A percentile compares a stretch with the other conserved stretches of the same genome.
Conservation (phyloP, 257 asterid species). For the Prunella vulgaris region DNA sequence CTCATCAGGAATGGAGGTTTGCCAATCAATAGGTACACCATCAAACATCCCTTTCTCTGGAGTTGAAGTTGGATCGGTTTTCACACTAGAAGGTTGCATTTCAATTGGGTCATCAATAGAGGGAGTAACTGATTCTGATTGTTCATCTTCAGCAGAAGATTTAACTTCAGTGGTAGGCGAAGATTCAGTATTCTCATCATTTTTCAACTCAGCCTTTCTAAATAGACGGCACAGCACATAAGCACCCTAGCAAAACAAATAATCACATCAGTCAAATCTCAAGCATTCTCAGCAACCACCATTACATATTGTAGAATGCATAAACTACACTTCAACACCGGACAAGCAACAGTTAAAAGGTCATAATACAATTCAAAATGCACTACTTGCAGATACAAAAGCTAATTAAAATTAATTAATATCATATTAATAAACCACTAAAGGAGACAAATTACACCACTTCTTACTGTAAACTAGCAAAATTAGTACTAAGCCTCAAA, state of each 20-base stretch:
- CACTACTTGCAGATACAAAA: background rate
- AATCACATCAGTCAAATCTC: slow-evolving; percentile 10
- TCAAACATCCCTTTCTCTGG: slow-evolving; percentile 26
- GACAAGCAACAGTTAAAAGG: background rate
- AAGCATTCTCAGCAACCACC: background rate
- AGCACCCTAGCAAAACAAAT: slow-evolving; percentile 50
- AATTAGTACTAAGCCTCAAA: background rate
- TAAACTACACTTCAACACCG: background rate
- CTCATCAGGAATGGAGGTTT: slow-evolving; percentile 23
- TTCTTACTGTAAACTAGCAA: background rate
- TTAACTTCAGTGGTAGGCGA: slow-evolving; percentile 36
- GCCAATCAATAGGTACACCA: slow-evolving; percentile 23
- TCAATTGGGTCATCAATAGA: slow-evolving; percentile 19
- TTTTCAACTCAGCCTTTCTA: slow-evolving; percentile 61
- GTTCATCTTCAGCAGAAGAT: slow-evolving; percentile 49
- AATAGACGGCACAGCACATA: slow-evolving; percentile 90
- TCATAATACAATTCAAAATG: background rate
- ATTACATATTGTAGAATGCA: background rate
- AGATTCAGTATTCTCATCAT: slow-evolving; percentile 46
- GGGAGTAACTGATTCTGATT: slow-evolving; percentile 44
- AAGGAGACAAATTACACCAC: background rate
- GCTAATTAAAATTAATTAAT: background rate
- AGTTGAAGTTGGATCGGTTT: slow-evolving; percentile 23
- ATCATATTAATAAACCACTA: background rate
- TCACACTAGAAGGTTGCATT: slow-evolving; percentile 29